Evolutionary conservation across 352 stramenopile species (phyloP).

Genomic region (Globisporangium camurandrum): DNA sequence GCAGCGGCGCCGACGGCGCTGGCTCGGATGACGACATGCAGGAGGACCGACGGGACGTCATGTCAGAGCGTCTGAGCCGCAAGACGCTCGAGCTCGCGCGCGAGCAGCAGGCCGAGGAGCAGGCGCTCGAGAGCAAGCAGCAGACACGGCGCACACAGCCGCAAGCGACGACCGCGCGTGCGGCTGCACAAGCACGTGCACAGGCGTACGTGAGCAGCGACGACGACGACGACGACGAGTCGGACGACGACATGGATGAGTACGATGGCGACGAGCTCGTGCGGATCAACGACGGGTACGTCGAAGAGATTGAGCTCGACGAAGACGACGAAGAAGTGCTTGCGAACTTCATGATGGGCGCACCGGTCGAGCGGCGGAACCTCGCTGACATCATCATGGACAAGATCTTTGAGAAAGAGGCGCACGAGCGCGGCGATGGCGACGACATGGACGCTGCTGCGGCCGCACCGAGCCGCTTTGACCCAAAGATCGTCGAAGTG

Average conservation of each 20-base stretch:
- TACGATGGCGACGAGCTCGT: constrained; percentile 88
- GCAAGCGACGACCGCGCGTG: constrained; percentile 4
- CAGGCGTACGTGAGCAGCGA: constrained; percentile 54
- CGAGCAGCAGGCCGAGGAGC: constrained; percentile 76
- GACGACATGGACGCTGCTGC: constrained; percentile 62
- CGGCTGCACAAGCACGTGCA: constrained; percentile 12
- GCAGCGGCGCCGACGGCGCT: constrained; percentile 11
- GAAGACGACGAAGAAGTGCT: constrained; percentile 84
- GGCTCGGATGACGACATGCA: constrained; percentile 50
- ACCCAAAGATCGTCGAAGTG: constrained; percentile 96
- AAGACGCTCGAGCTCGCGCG: constrained; percentile 73
- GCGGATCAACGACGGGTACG: constrained; percentile 87
- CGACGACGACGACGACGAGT: constrained; percentile 54
- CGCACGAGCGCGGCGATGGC: constrained; percentile 71
- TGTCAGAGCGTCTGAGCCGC: constrained; percentile 75
- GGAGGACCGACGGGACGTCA: constrained; percentile 51
- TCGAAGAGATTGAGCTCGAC: constrained; percentile 86
- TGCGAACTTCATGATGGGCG: constrained; percentile 83
- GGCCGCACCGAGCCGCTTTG: constrained; percentile 53
- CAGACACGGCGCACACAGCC: background rate
- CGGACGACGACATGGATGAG: constrained; percentile 85
- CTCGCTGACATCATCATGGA: constrained; percentile 99
- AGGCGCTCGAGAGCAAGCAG: constrained; percentile 34
- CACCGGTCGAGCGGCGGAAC: constrained; percentile 83
- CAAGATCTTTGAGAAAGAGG: constrained; percentile 98